These are phyloP conservation scores for Boletus subluridellus DNA, from an alignment of 1,284 basidiomycete species.

Conservation along the genomic window DNA sequence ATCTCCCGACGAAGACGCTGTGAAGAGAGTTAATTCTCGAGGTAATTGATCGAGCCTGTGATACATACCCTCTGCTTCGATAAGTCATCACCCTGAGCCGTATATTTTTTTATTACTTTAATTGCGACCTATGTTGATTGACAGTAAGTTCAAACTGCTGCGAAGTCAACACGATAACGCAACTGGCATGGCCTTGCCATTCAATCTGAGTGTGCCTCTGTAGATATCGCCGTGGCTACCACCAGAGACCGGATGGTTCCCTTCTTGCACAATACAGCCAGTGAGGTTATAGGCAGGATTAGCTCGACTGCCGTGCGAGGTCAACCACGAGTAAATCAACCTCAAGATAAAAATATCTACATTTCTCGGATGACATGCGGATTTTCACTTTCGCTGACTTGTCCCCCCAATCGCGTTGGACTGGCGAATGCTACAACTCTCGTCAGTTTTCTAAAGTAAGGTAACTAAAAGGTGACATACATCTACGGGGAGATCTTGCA, in stretches of 20 bases:
- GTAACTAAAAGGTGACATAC: conserved; percentile 1
- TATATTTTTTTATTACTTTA: conserved; percentile 25
- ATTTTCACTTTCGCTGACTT: conserved; percentile 4
- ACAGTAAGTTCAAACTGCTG: neutral
- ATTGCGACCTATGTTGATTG: conserved; percentile 21
- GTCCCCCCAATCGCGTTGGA: neutral
- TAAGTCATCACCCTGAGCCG: conserved; percentile 12
- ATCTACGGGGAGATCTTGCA: neutral
- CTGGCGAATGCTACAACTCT: conserved; percentile 2
- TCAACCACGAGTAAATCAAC: neutral
- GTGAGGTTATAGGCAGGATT: conserved; percentile 17
- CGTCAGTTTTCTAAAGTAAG: neutral
- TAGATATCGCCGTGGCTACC: conserved; percentile 25
- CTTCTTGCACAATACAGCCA: conserved; percentile 11
- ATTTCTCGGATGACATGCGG: conserved; percentile 14
- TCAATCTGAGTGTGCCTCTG: conserved; percentile 17
- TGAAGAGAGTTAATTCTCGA: neutral
- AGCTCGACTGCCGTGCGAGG: conserved; percentile 13
- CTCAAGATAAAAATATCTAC: neutral
- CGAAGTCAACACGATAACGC: conserved; percentile 1
- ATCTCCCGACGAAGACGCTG: conserved; percentile 31
- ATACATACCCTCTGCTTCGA: conserved; percentile 18
- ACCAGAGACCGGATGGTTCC: conserved; percentile 15
- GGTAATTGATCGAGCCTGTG: no score
- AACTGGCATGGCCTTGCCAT: conserved; percentile 19